These are phyloP conservation scores for Atkinsonella texensis DNA, from an alignment of 2,329 filamentous ascomycete species.

Conservation along the genomic window DNA sequence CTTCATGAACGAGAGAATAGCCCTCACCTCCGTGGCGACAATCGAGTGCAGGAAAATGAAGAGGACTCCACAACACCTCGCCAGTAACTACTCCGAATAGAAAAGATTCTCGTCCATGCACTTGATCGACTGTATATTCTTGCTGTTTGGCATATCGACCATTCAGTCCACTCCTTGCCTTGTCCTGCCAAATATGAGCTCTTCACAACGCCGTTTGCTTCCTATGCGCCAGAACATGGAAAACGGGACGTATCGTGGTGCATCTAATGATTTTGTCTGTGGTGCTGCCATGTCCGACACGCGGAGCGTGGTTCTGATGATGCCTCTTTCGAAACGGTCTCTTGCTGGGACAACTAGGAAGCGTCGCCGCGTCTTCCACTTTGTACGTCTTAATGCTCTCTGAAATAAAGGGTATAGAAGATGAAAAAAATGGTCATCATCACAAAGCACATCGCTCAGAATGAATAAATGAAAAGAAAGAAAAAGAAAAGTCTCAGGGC, in stretches of 20 bases:
- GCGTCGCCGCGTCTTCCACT: background rate
- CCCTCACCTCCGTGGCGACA: background rate
- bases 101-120: background rate
- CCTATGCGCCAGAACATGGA: background rate
- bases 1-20: background rate
- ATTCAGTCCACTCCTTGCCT: no score
- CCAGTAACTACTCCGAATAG: background rate
- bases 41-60: background rate
- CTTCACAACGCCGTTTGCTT: background rate
- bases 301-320: background rate
- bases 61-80: conserved; percentile 1
- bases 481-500: background rate
- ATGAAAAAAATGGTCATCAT: background rate
- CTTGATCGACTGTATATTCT: background rate
- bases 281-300: no score
- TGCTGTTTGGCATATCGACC: no score
- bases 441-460: background rate
- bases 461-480: background rate
- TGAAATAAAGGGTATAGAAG: background rate
- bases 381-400: background rate
- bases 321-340: background rate
- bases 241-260: no score
- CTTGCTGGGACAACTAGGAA: background rate
- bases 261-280: no score
- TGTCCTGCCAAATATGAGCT: background rate